Base-by-base conservation (phyloP, 306 rosid genomes). In the Cercis canadensis region DNA sequence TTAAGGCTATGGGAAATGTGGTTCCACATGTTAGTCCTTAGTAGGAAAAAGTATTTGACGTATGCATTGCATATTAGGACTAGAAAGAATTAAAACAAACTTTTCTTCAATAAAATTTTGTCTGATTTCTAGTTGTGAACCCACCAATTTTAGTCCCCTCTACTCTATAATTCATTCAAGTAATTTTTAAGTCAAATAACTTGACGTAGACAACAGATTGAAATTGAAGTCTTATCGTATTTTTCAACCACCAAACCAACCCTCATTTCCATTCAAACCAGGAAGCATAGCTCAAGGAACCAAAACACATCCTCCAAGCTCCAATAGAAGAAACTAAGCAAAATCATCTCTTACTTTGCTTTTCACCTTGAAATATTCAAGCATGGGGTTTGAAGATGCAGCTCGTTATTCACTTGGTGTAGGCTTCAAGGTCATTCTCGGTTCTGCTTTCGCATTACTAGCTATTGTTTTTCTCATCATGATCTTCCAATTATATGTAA, bases 391-490 rank as follows among this genome's bases (percentile, higher is more conserved):
- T 24, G 36, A 43, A 18, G 47, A 56, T 6, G 11, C 8, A 5
- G 46, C 17, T 1, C 56, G 31, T 4, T 7, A 43, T 0, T 54
- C 62, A 10, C 44, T 50, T 11, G 69, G 64, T 8, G 5, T 15
- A 17, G 63, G 75, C 57, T 44, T 34, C 5, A 65, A 57, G 66
- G 19, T 73, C 21, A 34, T 59, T 72, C 18, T 73, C n/a, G 54
- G 51, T 31, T 67, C 78, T 34, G 69, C 66, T 46, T 59, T 77
- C 73, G 45, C 69, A n/a, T 51, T 83, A 47, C 58, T 73, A 65
- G 75, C 55, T 1, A n/a, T 76, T 12, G 43, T 77, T 9, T 1
- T 65, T 4, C 1, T 69, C 33, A 0, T 69, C 39, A 41, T 76
- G 61, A 4, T 52, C 33, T 12, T 80, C 69, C 72, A 58, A 51